Conservation (phyloP, 768 basidiomycete species). For the Boletellus ananiceps region DNA sequence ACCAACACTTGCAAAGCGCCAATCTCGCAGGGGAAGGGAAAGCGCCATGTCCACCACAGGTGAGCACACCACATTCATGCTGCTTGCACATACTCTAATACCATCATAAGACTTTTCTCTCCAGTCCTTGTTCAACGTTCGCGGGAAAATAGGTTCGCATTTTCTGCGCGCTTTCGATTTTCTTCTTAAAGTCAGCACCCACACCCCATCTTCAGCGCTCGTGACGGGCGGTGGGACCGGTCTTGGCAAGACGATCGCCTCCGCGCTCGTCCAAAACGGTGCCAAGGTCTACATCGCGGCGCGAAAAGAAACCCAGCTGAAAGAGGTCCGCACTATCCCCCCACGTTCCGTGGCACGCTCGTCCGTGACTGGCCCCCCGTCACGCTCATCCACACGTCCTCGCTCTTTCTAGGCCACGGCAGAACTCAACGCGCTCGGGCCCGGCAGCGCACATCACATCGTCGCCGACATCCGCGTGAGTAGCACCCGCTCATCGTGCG, state of each 20-base stretch:
- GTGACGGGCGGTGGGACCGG: slow-evolving; percentile 84
- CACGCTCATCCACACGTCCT: too few relatives aligned
- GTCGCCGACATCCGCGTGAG: slow-evolving; percentile 70
- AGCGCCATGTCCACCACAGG: slow-evolving; percentile 13
- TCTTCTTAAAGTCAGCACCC: neutral
- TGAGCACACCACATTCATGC: neutral
- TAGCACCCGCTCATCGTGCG: slow-evolving; percentile 4
- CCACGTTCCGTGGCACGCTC: too few relatives aligned
- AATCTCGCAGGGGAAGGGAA: too few relatives aligned
- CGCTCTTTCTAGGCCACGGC: slow-evolving; percentile 43
- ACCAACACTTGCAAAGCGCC: too few relatives aligned
- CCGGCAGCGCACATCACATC: slow-evolving; percentile 66
- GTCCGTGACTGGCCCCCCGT: too few relatives aligned
- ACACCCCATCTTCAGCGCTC: slow-evolving; percentile 43
- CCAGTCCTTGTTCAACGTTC: slow-evolving; percentile 57
- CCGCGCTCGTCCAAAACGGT: slow-evolving; percentile 79
- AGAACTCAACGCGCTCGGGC: slow-evolving; percentile 55
- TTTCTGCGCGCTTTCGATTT: slow-evolving; percentile 17
- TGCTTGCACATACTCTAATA: neutral
- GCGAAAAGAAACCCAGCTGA: slow-evolving; percentile 72
- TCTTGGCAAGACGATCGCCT: slow-evolving; percentile 80
- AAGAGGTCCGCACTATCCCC: slow-evolving; percentile 47
- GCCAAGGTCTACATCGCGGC: slow-evolving; percentile 89
- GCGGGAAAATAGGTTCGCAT: slow-evolving; percentile 71
- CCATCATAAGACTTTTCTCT: slow-evolving; percentile 43